These are phyloP conservation scores for Sisymbrium altissimum DNA, from an alignment of 345 rosid species.

Conservation along the genomic window DNA sequence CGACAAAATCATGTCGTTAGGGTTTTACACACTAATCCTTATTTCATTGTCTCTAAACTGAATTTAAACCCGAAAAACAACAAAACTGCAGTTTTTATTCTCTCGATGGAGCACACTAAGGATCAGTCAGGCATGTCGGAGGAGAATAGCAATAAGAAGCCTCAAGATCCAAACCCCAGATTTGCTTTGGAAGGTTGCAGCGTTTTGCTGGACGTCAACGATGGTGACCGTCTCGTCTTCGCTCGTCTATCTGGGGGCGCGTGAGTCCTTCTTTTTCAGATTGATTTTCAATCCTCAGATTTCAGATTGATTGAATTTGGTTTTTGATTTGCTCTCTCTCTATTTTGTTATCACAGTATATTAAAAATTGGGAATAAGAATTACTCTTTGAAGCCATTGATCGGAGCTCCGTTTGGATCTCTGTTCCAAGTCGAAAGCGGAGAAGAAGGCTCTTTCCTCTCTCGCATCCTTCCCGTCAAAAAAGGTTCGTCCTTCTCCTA, in stretches of 20 bases:
- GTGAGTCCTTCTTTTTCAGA: conserved; percentile 41
- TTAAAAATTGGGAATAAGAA: conserved; percentile 72
- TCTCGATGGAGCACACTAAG: conserved; percentile 13
- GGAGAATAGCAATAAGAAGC: not conserved
- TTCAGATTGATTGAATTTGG: not conserved
- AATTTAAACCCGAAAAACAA: not conserved
- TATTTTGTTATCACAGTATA: conserved; percentile 33
- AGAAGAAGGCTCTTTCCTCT: conserved; percentile 51
- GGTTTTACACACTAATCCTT: conserved; percentile 10
- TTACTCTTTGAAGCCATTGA: conserved; percentile 63
- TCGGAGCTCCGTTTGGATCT: conserved; percentile 86
- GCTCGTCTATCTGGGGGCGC: conserved; percentile 80
- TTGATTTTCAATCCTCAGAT: not conserved
- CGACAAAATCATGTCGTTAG: conserved; percentile 18
- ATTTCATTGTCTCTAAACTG: not conserved
- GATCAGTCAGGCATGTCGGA: conserved; percentile 21
- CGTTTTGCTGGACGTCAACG: conserved; percentile 88
- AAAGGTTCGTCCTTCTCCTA: conserved; percentile 43
- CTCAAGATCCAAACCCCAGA: conserved; percentile 43
- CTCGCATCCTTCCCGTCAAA: conserved; percentile 42
- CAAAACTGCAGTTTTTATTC: not conserved
- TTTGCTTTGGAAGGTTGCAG: conserved; percentile 88
- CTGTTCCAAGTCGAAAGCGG: conserved; percentile 73
- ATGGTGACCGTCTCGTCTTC: conserved; percentile 95
- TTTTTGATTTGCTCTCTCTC: not conserved